Percentiles rank a stretch among this genome's conserved stretches.
Evolutionary conservation across 2,329 filamentous ascomycete genomes (phyloP).

Genomic region (Fusarium proliferatum): DNA sequence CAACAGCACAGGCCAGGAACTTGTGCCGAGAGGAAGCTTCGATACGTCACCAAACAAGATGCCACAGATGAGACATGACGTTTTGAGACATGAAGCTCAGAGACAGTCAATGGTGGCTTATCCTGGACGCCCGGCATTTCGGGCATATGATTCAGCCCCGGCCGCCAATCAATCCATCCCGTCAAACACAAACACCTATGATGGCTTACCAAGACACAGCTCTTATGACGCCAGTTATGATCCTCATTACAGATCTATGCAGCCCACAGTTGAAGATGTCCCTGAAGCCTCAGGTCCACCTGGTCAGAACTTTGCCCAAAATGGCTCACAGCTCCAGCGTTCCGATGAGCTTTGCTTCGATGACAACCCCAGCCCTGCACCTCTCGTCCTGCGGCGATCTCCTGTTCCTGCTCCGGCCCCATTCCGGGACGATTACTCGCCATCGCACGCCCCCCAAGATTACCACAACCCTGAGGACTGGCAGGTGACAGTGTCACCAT

Average conservation of each 20-base stretch:
- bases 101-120: conserved; percentile 63
- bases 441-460: conserved; percentile 33
- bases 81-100: conserved; percentile 67
- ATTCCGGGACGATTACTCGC: conserved; percentile 41
- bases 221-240: conserved; percentile 63
- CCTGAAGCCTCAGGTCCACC: conserved; percentile 61
- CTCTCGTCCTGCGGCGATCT: conserved; percentile 56
- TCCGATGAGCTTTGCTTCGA: conserved; percentile 56
- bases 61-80: conserved; percentile 67
- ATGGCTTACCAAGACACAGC: conserved; percentile 57
- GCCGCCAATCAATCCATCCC: conserved; percentile 45
- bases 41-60: conserved; percentile 57
- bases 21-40: conserved; percentile 53
- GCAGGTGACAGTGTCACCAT: conserved; percentile 47
- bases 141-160: conserved; percentile 61
- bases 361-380: conserved; percentile 55
- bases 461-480: conserved; percentile 42
- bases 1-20: conserved; percentile 58
- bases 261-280: conserved; percentile 72
- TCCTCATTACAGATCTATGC: conserved; percentile 63
- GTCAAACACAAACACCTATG: conserved; percentile 49
- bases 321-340: conserved; percentile 38
- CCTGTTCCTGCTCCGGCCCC: conserved; percentile 40
- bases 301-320: conserved; percentile 44
- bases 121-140: conserved; percentile 65